Evolutionary conservation across 306 rosid species (phyloP).

Genomic region (Cucumis cinereus): DNA sequence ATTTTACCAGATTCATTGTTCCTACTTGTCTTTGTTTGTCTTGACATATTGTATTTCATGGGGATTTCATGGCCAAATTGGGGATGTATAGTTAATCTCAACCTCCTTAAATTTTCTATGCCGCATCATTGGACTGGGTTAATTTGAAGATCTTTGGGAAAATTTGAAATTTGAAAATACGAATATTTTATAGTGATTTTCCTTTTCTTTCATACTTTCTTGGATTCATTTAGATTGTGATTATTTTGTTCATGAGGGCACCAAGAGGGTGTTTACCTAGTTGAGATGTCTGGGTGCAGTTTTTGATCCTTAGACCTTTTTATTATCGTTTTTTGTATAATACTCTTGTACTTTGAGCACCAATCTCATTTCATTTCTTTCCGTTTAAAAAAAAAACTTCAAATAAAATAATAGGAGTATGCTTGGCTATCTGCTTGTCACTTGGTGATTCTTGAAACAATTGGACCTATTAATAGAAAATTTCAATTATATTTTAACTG

Average conservation of each 20-base stretch:
- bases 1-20: not conserved
- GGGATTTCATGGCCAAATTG: not conserved
- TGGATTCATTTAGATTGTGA: too few relatives aligned
- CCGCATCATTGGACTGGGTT: not conserved
- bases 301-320: not conserved
- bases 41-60: not conserved
- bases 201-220: not conserved
- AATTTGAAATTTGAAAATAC: not conserved
- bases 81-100: not conserved
- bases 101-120: not conserved
- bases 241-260: too few relatives aligned
- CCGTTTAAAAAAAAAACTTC: not conserved
- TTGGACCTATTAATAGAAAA: not conserved
- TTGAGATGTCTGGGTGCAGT: too few relatives aligned
- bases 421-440: not conserved
- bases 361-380: too few relatives aligned
- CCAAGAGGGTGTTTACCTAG: too few relatives aligned
- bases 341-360: too few relatives aligned
- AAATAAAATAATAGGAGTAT: not conserved
- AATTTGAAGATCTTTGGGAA: not conserved
- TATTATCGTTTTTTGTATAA: too few relatives aligned
- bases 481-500: slow-evolving; percentile 3
- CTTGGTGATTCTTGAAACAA: not conserved
- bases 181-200: not conserved
- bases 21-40: not conserved